These are phyloP conservation scores for Alectoria sarmentosa DNA, from an alignment of 495 filamentous ascomycete genomes.

Conservation along the genomic window DNA sequence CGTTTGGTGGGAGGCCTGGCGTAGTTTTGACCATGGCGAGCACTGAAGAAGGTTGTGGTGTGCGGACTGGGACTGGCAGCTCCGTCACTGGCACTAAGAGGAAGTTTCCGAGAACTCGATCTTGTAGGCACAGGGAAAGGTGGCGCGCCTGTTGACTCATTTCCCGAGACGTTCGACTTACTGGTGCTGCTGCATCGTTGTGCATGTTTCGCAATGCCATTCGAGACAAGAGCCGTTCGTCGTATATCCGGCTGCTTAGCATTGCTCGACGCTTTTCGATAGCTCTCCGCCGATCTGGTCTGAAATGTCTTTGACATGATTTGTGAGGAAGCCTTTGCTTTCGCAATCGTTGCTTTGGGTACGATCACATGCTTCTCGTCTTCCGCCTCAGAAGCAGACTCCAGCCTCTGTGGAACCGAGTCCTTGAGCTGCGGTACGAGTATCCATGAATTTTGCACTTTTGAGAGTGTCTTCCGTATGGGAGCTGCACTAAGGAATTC, in stretches of 20 bases:
- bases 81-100: conserved; percentile 66
- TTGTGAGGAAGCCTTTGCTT: conserved; percentile 1
- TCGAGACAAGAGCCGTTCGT: conserved; percentile 67
- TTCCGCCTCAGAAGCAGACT: conserved; percentile 7
- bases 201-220: conserved; percentile 61
- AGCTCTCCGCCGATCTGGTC: neutral
- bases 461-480: conserved; percentile 43
- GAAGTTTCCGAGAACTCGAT: conserved; percentile 75
- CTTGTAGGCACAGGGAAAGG: conserved; percentile 89
- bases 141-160: conserved; percentile 44
- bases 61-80: conserved; percentile 70
- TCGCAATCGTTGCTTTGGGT: neutral
- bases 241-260: conserved; percentile 49
- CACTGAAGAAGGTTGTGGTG: conserved; percentile 38
- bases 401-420: conserved; percentile 5
- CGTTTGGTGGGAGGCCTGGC: conserved; percentile 31
- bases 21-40: conserved; percentile 29
- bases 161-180: conserved; percentile 51
- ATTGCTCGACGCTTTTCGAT: conserved; percentile 1
- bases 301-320: conserved; percentile 19
- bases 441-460: conserved; percentile 29
- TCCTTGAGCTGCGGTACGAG: conserved; percentile 21
- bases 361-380: conserved; percentile 8
- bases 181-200: conserved; percentile 68
- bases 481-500: conserved; percentile 59